phyloP scores from a whole-genome alignment of 305 asterid species.

The Fraxinus nigra region DNA sequence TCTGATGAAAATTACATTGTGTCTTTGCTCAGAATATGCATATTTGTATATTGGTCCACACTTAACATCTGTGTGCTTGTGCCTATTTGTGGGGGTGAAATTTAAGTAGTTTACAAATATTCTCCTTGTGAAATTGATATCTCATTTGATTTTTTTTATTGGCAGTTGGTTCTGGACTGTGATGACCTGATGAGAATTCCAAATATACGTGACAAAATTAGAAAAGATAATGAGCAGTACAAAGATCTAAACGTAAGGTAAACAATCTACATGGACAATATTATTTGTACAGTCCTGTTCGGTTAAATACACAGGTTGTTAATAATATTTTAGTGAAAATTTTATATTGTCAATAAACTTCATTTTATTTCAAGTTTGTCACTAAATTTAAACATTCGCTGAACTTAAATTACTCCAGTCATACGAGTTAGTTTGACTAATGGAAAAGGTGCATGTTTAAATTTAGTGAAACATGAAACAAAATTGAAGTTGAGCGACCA shows the following conservation, averaged over 20 bases:
- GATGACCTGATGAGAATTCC: constrained; percentile 77
- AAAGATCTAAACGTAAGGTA: constrained; percentile 55
- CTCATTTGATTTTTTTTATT: background rate
- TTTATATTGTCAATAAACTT: background rate
- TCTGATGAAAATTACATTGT: background rate
- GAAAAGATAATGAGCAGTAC: constrained; percentile 33
- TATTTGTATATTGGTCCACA: background rate
- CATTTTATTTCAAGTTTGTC: background rate
- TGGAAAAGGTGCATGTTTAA: background rate
- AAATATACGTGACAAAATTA: constrained; percentile 40
- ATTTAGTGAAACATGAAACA: background rate
- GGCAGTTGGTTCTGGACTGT: constrained; percentile 75
- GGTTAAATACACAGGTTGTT: background rate
- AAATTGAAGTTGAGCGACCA: background rate
- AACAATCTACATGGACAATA: background rate
- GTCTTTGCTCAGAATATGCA: background rate
- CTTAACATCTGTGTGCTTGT: background rate
- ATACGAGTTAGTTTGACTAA: background rate
- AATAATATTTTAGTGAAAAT: background rate
- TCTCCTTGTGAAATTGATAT: background rate
- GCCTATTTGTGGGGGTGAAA: background rate
- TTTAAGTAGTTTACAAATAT: background rate
- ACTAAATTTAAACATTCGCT: too few relatives aligned
- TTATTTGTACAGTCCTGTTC: background rate
- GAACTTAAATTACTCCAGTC: background rate